Evolutionary conservation across 179 eudicot genomes (phyloP).

Genomic region (Dionaea muscipula): DNA sequence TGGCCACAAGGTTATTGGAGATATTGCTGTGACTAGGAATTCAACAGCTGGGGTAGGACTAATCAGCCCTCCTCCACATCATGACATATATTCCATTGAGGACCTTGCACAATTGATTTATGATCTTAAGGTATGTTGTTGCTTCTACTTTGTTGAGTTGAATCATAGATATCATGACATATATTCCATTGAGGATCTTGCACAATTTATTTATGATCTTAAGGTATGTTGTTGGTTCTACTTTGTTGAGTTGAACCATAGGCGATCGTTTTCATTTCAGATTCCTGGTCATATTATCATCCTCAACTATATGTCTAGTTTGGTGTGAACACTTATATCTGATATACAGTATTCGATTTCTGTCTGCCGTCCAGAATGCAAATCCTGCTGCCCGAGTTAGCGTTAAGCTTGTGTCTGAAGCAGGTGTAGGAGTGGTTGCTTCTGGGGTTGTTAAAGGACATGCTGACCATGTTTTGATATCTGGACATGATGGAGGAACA

Average conservation of each 20-base stretch:
- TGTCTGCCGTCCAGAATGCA: slow-evolving; percentile 46
- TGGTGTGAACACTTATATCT: background rate
- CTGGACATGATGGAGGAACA: slow-evolving; percentile 99
- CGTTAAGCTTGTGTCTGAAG: slow-evolving; percentile 95
- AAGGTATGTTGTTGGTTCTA: slow-evolving; percentile 38
- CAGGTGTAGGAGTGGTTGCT: slow-evolving; percentile 98
- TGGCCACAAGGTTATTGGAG: slow-evolving; percentile 96
- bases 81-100: slow-evolving; percentile 94
- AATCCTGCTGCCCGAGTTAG: slow-evolving; percentile 92
- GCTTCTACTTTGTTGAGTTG: background rate
- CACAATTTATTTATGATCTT: slow-evolving; percentile 88
- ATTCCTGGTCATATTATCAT: background rate
- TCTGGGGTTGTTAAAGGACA: slow-evolving; percentile 98
- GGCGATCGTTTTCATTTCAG: background rate
- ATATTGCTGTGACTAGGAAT: slow-evolving; percentile 86
- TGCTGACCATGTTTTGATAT: slow-evolving; percentile 89
- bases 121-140: slow-evolving; percentile 74
- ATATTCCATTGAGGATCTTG: slow-evolving; percentile 96
- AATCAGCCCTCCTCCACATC: slow-evolving; percentile 99
- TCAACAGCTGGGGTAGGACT: slow-evolving; percentile 99
- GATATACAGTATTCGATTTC: background rate
- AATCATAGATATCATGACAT: slow-evolving; percentile 61
- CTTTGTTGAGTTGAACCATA: background rate
- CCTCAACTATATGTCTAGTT: background rate
- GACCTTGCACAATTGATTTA: slow-evolving; percentile 94